Evolutionary conservation across 1,284 basidiomycete genomes (phyloP), one percentile per base, ranked within the genome.

Genomic region (Porphyrellus sp.): DNA sequence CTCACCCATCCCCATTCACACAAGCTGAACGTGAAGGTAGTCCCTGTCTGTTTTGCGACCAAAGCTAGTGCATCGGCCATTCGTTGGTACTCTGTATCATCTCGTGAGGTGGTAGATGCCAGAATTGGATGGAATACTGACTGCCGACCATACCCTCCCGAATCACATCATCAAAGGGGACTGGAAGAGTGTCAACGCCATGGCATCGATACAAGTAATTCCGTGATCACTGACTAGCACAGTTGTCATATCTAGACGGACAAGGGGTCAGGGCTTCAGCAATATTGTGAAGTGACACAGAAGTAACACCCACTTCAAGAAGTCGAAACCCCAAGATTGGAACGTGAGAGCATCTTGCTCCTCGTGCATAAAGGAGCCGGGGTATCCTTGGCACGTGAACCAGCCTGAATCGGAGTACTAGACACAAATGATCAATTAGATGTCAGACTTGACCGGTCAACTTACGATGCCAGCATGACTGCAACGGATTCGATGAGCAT

Each of bases 1-100:
- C 75, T 60, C 58, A 82, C 79, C 64, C 75, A 69, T 41, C 81
- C 81, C 81, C 81, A 83, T 63, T 82, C 71, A 56, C 81, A 83
- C 37, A 83, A 59, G 12, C 79, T 80, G 46, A 77, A 77, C 4
- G 79, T 63, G 21, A 83, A 54, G 0, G 78, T 78, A 0, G 72
- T 76, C 4, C 74, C 73, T 0, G 75, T 74, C 16, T 64, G 55
- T 56, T 69, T 59, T n/a, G 77, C 72, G 18, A 79, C 68, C n/a
- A 66, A 58, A 11, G 66, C 64, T 47, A 83, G 73, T 34, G 81
- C 81, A 50, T 77, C 70, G 12, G 77, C 67, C 81, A 83, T 83
- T 46, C 77, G 74, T 18, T 73, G 68, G 54, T 75, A 82, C 56
- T 75, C 78, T 81, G 39, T 27, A 42, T 20, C 13, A 28, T 49